These are phyloP conservation scores for Ilex paraguariensis DNA, from an alignment of 305 asterid genomes.

Conservation along the genomic window DNA sequence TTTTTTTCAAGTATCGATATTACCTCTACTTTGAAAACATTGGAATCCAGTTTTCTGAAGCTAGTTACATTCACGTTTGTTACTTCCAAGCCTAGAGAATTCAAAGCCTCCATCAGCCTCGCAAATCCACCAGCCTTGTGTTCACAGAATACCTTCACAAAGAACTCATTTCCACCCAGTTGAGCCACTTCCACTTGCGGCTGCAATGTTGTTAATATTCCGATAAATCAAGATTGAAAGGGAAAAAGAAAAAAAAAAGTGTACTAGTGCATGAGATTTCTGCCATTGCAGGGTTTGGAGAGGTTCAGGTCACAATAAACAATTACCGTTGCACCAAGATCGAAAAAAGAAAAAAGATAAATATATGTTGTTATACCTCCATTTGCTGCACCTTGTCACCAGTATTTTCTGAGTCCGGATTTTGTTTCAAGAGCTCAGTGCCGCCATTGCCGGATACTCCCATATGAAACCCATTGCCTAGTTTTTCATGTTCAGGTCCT, in stretches of 20 bases:
- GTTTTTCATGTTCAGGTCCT: conserved; percentile 28
- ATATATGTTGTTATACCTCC: conserved; percentile 50
- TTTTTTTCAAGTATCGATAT: neutral
- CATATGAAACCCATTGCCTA: conserved; percentile 23
- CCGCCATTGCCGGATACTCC: conserved; percentile 26
- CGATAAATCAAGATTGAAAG: too few relatives aligned
- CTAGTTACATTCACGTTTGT: conserved; percentile 74
- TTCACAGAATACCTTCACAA: conserved; percentile 84
- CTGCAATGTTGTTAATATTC: conserved; percentile 27
- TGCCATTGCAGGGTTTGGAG: too few relatives aligned
- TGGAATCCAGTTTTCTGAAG: conserved; percentile 80
- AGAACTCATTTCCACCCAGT: conserved; percentile 80
- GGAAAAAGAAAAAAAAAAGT: too few relatives aligned
- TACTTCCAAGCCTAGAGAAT: conserved; percentile 71
- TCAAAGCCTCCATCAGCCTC: conserved; percentile 69
- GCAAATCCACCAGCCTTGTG: conserved; percentile 79
- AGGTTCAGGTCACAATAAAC: too few relatives aligned
- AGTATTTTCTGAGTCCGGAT: conserved; percentile 27
- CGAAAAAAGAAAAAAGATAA: too few relatives aligned
- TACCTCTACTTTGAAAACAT: conserved; percentile 91
- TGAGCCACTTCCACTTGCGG: conserved; percentile 94
- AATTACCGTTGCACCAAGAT: too few relatives aligned
- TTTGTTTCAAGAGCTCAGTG: conserved; percentile 17
- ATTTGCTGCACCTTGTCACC: conserved; percentile 67
- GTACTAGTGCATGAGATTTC: too few relatives aligned